phyloP scores from a whole-genome alignment of 2,329 filamentous ascomycete genomes.

The Lachnellula subtilissima region DNA sequence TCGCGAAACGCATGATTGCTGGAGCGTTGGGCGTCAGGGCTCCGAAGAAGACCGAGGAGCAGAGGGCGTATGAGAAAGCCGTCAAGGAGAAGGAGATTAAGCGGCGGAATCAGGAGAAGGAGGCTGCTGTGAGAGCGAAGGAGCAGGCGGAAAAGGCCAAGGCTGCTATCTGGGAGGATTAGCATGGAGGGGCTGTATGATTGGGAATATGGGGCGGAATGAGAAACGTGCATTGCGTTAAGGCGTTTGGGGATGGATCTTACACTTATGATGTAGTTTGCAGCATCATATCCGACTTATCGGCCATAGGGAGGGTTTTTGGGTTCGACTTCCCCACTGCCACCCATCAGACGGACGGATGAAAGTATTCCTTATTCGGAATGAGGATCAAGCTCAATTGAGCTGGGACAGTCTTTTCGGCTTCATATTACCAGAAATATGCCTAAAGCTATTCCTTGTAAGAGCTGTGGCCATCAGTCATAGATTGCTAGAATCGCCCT shows the following conservation, averaged over 20 bases:
- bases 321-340: too few relatives aligned
- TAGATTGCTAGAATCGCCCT: too few relatives aligned
- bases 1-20: slow-evolving; percentile 85
- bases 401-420: too few relatives aligned
- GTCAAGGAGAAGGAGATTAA: slow-evolving; percentile 81
- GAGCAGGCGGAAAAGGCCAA: slow-evolving; percentile 69
- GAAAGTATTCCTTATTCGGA: too few relatives aligned
- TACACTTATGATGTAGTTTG: not conserved
- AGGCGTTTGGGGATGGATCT: not conserved
- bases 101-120: slow-evolving; percentile 66
- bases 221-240: not conserved
- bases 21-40: slow-evolving; percentile 77
- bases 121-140: slow-evolving; percentile 54
- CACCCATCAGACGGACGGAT: too few relatives aligned
- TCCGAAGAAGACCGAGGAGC: slow-evolving; percentile 80
- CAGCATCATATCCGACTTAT: not conserved
- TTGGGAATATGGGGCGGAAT: not conserved
- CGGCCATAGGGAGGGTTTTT: not conserved
- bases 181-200: not conserved
- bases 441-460: too few relatives aligned
- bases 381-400: too few relatives aligned
- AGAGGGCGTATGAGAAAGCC: slow-evolving; percentile 78
- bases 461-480: too few relatives aligned
- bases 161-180: slow-evolving; percentile 81
- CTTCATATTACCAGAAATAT: too few relatives aligned